Conservation (phyloP, 2,329 filamentous ascomycete genomes). For the Fonsecaea nubica region DNA sequence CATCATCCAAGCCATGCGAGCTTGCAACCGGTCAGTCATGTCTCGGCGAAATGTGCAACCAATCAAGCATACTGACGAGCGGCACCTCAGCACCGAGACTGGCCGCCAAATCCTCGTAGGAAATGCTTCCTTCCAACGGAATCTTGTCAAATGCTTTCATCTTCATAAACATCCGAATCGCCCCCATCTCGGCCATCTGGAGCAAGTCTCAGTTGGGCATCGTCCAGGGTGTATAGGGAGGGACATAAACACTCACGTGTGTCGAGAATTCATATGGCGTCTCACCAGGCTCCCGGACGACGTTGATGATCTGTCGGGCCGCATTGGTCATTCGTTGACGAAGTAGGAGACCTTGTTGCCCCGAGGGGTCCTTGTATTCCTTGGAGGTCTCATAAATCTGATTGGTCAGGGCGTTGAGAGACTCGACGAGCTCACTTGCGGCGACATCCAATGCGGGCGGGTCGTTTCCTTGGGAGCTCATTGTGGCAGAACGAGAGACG, state of each 20-base stretch:
- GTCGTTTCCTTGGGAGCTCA: slow-evolving; percentile 6
- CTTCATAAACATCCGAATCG: slow-evolving; percentile 3
- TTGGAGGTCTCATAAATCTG: slow-evolving; percentile 7
- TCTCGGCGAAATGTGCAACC: not conserved
- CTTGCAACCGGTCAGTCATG: not conserved
- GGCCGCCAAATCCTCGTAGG: slow-evolving; percentile 38
- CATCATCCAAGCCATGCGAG: slow-evolving; percentile 3
- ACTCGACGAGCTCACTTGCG: slow-evolving; percentile 3
- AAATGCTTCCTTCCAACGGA: slow-evolving; percentile 40
- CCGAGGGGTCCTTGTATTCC: slow-evolving; percentile 14
- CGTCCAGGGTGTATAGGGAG: slow-evolving; percentile 1
- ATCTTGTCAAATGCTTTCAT: slow-evolving; percentile 33
- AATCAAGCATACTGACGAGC: slow-evolving; percentile 37
- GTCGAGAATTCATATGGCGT: slow-evolving; percentile 3
- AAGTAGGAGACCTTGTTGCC: slow-evolving; percentile 11
- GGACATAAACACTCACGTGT: not conserved
- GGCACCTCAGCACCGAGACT: slow-evolving; percentile 38
- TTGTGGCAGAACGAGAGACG: not conserved
- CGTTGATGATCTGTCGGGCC: slow-evolving; percentile 1
- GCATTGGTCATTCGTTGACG: slow-evolving; percentile 3
- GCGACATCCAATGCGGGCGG: not conserved
- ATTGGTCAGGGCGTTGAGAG: slow-evolving; percentile 8
- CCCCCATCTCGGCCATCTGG: slow-evolving; percentile 3
- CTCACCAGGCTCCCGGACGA: slow-evolving; percentile 3
- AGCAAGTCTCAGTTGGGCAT: slow-evolving; percentile 3